Evolutionary conservation across 176 grass and related monocot genomes (phyloP), one percentile per base, ranked within the genome.

Genomic region (Elymus sibiricus): DNA sequence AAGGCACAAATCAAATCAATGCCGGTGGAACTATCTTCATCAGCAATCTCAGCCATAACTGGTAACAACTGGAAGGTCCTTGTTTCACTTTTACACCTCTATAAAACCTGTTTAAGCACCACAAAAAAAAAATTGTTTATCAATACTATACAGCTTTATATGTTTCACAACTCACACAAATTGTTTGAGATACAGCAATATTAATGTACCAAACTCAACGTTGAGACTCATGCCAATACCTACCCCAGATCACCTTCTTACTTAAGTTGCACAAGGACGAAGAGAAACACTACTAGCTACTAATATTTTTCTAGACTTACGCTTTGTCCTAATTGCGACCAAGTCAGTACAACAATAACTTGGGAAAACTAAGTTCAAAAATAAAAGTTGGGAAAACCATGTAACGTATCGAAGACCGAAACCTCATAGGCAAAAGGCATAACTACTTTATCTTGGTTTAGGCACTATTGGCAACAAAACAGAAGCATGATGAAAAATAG

Each of bases 1-100:
- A 95, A 83, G 12, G 88, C 79, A 90, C 93, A 95, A 71, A 92
- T 77, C 15, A n/a, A 87, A 86, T 90, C 88, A 77, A 74, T 60
- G 79, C 58, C 73, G 1, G 74, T n/a, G 39, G 60, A 83, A 40
- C 10, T 37, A 7, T 87, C 65, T 64, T 55, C 58, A n/a, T 71
- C 43, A 25, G 59, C 15, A 2, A 39, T 56, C 70, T 77, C 82
- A 65, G 60, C 76, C 82, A 92, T 89, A 82, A 86, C 46, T 88
- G 44, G 38, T 74, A 64, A 53, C 75, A 19, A 38, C 40, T 76
- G n/a, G 61, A 47, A 80, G 72, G 6, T 51, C 58, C 27, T 61
- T 73, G 14, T 77, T 84, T 60, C 81, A 46, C 40, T 76, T 66
- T 53, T 63, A 25, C 7, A n/a, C 34, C 56, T 76, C 78, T 44